Conservation (phyloP, 1,284 basidiomycete genomes). For the Cystobasidium pallidum region DNA sequence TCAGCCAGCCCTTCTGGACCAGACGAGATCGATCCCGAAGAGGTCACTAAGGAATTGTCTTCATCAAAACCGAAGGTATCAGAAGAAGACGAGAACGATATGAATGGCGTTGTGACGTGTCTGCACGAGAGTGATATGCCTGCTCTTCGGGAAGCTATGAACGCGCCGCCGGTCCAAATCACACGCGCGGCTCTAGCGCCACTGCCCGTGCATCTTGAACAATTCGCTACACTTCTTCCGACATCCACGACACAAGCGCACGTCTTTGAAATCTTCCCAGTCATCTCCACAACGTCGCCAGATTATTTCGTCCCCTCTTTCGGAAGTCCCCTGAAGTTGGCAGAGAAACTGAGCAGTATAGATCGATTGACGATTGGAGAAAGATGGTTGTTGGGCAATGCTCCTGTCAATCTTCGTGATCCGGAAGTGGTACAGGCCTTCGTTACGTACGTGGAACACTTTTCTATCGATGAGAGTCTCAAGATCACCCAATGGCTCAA, state of each 20-base stretch:
- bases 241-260: constrained; percentile 53
- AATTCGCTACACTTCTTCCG: constrained; percentile 59
- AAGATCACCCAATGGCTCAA: constrained; percentile 56
- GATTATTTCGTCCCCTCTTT: constrained; percentile 59
- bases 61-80: neutral
- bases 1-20: constrained; percentile 45
- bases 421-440: constrained; percentile 57
- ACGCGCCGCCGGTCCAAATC: constrained; percentile 60
- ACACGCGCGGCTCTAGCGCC: constrained; percentile 59
- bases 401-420: constrained; percentile 61
- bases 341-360: constrained; percentile 58
- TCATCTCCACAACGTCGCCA: constrained; percentile 62
- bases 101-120: constrained; percentile 74
- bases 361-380: constrained; percentile 45
- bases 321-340: constrained; percentile 56
- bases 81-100: constrained; percentile 53
- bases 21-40: constrained; percentile 49
- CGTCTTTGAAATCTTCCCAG: constrained; percentile 61
- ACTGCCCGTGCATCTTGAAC: constrained; percentile 53
- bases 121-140: constrained; percentile 69
- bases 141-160: constrained; percentile 62
- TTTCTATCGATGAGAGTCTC: constrained; percentile 57
- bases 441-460: constrained; percentile 56
- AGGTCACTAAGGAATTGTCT: constrained; percentile 43
- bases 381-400: constrained; percentile 48